These are phyloP conservation scores for Rhodamnia rubescens DNA, from an alignment of 345 rosid species.

Conservation along the genomic window DNA sequence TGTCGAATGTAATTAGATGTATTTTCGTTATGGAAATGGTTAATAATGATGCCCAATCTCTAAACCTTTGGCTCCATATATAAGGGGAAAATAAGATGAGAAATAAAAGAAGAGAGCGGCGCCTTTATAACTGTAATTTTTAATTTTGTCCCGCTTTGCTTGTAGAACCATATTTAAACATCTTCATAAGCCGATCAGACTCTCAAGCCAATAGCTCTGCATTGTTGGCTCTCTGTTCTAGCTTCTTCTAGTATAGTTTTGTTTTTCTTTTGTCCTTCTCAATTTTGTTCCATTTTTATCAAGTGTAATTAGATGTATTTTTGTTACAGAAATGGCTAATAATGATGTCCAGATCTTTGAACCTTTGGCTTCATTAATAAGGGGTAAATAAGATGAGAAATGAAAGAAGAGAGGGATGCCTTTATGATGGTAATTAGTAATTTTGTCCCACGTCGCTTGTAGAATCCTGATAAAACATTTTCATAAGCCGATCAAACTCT, in stretches of 20 bases:
- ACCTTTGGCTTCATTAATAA: background rate
- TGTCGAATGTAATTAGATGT: background rate
- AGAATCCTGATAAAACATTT: background rate
- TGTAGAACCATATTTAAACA: accelerated
- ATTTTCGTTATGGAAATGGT: too few relatives aligned
- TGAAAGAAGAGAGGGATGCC: background rate
- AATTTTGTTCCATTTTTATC: background rate
- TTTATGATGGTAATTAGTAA: background rate
- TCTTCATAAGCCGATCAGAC: background rate
- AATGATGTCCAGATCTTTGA: background rate
- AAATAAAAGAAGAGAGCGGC: background rate
- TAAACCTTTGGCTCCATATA: background rate
- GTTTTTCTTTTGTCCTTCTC: too few relatives aligned
- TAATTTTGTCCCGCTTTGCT: background rate
- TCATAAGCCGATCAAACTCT: background rate
- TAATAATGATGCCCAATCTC: background rate
- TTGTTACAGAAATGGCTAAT: too few relatives aligned
- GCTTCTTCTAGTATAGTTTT: too few relatives aligned
- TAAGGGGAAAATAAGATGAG: background rate
- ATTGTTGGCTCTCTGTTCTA: background rate
- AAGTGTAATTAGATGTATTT: background rate
- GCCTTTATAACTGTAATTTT: background rate
- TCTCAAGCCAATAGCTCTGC: background rate
- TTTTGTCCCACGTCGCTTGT: background rate
- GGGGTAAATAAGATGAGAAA: background rate